A percentile compares a stretch with the other conserved stretches of the same genome.
These are phyloP conservation scores for Fusarium oligoseptatum DNA, from an alignment of 2,329 filamentous ascomycete species.

Conservation along the genomic window DNA sequence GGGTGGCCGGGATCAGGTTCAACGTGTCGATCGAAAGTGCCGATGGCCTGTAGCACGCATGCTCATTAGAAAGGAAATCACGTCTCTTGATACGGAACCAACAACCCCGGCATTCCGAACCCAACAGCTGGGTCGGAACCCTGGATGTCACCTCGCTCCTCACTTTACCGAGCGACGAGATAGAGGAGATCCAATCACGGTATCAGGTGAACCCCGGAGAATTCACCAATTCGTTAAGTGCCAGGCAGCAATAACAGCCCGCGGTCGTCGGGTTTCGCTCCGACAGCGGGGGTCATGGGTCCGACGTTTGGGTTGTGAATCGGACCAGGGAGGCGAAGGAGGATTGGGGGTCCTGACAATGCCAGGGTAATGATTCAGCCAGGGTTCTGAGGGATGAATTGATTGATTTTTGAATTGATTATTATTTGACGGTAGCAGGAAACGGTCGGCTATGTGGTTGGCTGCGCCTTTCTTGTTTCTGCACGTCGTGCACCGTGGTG, in stretches of 20 bases:
- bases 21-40: conserved; percentile 27
- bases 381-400: conserved; percentile 16
- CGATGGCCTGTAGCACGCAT: not conserved
- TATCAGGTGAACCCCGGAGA: conserved; percentile 23
- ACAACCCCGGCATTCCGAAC: conserved; percentile 5
- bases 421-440: not conserved
- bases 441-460: conserved; percentile 17
- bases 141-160: conserved; percentile 10
- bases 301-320: conserved; percentile 33
- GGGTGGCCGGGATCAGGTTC: conserved; percentile 15
- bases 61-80: conserved; percentile 10
- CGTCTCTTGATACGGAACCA: conserved; percentile 11
- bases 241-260: conserved; percentile 21
- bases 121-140: conserved; percentile 9
- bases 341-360: conserved; percentile 14
- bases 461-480: not conserved
- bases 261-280: conserved; percentile 31
- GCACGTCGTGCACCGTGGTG: not conserved
- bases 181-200: conserved; percentile 35
- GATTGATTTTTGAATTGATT: conserved; percentile 5
- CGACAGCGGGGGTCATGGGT: conserved; percentile 34
- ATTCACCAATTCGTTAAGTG: conserved; percentile 32
- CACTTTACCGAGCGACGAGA: conserved; percentile 24
- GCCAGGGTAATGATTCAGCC: conserved; percentile 26
- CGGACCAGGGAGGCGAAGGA: conserved; percentile 29